Base-by-base conservation (phyloP, 192 early-diverging fungal genomes). In the Rhizophagus clarus region DNA sequence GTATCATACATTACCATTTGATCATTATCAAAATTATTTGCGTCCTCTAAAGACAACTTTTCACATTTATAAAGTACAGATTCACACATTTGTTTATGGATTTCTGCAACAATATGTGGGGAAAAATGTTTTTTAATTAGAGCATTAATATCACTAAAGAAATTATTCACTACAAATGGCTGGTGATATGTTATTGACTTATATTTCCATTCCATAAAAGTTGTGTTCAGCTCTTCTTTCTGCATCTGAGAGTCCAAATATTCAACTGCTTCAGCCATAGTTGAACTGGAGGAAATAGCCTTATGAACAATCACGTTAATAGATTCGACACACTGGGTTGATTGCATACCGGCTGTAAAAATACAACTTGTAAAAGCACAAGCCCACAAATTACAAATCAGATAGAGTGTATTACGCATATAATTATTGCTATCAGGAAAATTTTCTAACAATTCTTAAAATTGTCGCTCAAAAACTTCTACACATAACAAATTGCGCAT, bases 291-390 rank as follows among this genome's bases (percentile, higher is more conserved):
- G 26, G 61, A 63, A 63, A 69, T 29, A 20, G 15, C 45, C 9
- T 72, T 80, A 24, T 80, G 40, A 6, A 71, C 61, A 22, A 72
- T 40, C 6, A 28, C 10, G 24, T 81, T 20, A 15, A 72, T 61
- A 0, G 63, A 26, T 51, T 72, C 60, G 17, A 82, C 75, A 24
- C 40, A 22, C 31, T 82, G 81, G 4, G 69, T 77, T 20, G 56
- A 77, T 29, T 82, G 81, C 26, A 77, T 77, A 12, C 67, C 34
- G 8, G 51, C 80, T 28, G 22, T 77, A 60, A 81, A 81, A 22
- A 37, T 71, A 49, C 34, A 7, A 32, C 51, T 61, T 28, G 56
- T 66, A 61, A 61, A 77, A 7, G 31, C 37, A 34, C 12, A 37
- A 12, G 74, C 74, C 68, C 67, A 81, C 3, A 10, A 68, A 3